Evolutionary conservation across 345 rosid species (phyloP), one percentile per base, ranked within the genome.

Genomic region (Clarkia xantiana): DNA sequence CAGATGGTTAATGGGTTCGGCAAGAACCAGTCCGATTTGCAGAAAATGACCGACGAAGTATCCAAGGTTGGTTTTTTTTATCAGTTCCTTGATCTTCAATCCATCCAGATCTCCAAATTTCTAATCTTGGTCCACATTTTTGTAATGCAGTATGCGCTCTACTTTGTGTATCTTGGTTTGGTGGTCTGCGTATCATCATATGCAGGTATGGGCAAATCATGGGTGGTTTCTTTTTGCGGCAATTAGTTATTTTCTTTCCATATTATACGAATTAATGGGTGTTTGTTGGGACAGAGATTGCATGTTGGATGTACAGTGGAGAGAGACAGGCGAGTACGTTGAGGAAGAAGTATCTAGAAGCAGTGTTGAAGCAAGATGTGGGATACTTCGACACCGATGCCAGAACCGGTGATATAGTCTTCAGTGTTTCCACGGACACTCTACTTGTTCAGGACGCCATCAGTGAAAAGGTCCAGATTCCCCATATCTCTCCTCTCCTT

Each of bases 401-500:
- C 17, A 76, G 96, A 76, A 91, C 98, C 48, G 96, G 96, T 11
- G 98, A 91, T 52, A 78, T 91, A 57, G 98, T 91, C 72, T 91
- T 91, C 62, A 81, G 96, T 70, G 93, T 91, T 63, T 91, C 98
- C 17, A 91, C 98, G 10, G 98, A 91, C 67, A 91, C 98, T 51
- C 84, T 91, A 58, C 96, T 91, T 40, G 96, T 91, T 58, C 98
- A 91, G 84, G 98, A 91, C 61, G 98, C 98, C 76, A 91, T 91
- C 57, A 86, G 98, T 49, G 96, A 91, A 65, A 91, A 91, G 96
- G 97, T 90, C 45, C 29, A 23, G 22, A 23, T 39, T 49, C 38
- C 36, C 11, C 13, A 36, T 36, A 40, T 43, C 36, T 3, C 45
- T 29, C 17, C n/a, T 39, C 18, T 25, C 11, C 11, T 48, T 29